phyloP scores from a whole-genome alignment of 257 asterid species.

The Nicotiana undulata region DNA sequence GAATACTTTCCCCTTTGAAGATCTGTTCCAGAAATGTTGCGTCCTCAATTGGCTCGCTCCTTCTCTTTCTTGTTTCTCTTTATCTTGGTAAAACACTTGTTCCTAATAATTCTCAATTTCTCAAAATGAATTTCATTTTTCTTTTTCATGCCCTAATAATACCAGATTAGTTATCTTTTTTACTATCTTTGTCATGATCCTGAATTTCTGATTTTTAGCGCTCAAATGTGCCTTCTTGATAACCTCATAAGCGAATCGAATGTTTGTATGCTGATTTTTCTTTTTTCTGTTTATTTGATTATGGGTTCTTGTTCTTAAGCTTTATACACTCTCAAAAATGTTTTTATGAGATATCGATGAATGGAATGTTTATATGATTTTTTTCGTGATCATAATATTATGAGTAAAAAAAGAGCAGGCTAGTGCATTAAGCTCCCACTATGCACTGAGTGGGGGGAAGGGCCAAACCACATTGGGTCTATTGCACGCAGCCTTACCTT shows the following conservation, averaged over 20 bases:
- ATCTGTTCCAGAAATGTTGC: slow-evolving; percentile 2
- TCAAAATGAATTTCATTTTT: not conserved
- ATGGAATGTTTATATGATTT: not conserved
- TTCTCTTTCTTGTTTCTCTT: slow-evolving; percentile 3
- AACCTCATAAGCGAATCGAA: not conserved
- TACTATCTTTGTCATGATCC: not conserved
- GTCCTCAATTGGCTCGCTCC: not conserved
- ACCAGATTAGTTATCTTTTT: not conserved
- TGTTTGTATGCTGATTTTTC: not conserved
- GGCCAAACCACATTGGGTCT: too few species aligned
- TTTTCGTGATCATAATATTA: not conserved
- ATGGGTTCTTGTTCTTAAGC: not conserved
- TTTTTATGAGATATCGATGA: not conserved
- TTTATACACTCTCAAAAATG: not conserved
- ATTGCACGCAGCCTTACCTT: too few species aligned
- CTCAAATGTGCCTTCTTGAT: not conserved
- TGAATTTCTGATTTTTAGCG: not conserved
- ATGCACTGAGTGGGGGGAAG: too few species aligned
- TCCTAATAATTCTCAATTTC: not conserved
- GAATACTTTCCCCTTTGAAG: not conserved
- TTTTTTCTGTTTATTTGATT: not conserved
- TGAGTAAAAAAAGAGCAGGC: not conserved
- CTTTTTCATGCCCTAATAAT: not conserved
- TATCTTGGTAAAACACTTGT: not conserved
- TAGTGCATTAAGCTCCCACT: too few species aligned